Evolutionary conservation across 129 eudicot genomes (phyloP), one percentile per base, ranked within the genome.

Genomic region (Centrapalus pauciflorus): DNA sequence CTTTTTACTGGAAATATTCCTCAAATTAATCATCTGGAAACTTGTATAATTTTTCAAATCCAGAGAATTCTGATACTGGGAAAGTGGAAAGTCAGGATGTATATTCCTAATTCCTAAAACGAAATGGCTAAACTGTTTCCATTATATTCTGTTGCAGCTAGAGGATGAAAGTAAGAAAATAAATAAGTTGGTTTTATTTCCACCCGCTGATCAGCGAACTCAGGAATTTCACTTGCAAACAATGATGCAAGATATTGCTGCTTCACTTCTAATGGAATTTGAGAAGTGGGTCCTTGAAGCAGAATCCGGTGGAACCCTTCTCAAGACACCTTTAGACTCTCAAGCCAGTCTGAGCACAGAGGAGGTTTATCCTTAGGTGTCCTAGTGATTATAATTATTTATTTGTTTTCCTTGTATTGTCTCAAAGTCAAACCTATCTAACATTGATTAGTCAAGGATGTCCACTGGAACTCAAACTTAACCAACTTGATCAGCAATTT

Each of bases 321-420:
- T 93, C 56, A 93, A 93, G 86, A 93, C 98, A 21, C 98, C 98
- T 76, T 79, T 93, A 65, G 98, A 93, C 84, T 85, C 96, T 76
- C 98, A 93, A 93, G 96, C 96, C 70, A 93, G 84, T 86, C 96
- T 93, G 48, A 84, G 92, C 82, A 82, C 98, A 85, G 98, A 88
- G 95, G 98, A 93, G 98, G 98, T 93, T 88, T 84, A 79, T 80
- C 65, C 80, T 91, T 92, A 92, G 98, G 98, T 88, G 85, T 92
- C 86, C 80, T 73, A 76, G 81, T 63, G 46, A 77, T 83, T 67
- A 46, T 48, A 13, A 14, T 45, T 48, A 66, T 33, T 83, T 35
- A 35, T 75, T 61, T 19, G 19, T 63, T 13, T 40, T 59, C 26
- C 30, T 23, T 56, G 37, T 14, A 41, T 17, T 51, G 25, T 25